Evolutionary conservation across 768 basidiomycete species (phyloP).

Genomic region (Amanita pseudoporphyria): DNA sequence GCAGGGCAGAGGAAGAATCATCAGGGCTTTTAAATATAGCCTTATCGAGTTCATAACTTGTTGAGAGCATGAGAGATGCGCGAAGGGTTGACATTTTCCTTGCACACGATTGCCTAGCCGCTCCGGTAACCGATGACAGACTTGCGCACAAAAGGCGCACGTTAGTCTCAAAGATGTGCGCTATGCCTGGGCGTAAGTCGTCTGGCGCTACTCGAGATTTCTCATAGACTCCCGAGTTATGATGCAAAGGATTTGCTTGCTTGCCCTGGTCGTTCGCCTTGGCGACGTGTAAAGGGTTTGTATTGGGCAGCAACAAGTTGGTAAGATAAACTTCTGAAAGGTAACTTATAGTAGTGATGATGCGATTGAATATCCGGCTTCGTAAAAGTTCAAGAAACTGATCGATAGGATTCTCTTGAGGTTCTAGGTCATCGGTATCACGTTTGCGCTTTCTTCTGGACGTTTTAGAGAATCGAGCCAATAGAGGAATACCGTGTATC

Average conservation of each 20-base stretch:
- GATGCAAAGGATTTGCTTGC: too few species aligned
- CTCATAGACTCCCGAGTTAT: too few species aligned
- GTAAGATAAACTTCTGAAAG: constrained; percentile 1
- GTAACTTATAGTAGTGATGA: neutral
- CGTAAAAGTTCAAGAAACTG: neutral
- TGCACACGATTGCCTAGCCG: neutral
- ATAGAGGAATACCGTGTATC: constrained; percentile 10
- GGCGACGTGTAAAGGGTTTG: neutral
- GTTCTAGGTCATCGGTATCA: neutral
- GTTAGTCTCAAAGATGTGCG: constrained; percentile 19
- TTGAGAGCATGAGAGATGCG: constrained; percentile 26
- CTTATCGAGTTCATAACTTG: constrained; percentile 27
- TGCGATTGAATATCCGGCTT: constrained; percentile 1
- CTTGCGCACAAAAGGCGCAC: constrained; percentile 9
- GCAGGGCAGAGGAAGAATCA: neutral
- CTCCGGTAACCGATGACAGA: neutral
- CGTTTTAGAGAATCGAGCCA: constrained; percentile 6
- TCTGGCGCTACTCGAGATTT: neutral
- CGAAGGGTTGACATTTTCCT: constrained; percentile 9
- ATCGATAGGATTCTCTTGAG: neutral
- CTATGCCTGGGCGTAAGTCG: constrained; percentile 11
- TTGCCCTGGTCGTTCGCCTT: neutral
- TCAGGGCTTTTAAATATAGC: constrained; percentile 14
- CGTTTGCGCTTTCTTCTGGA: neutral
- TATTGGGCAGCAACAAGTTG: constrained; percentile 8